Evolutionary conservation across 257 asterid species (phyloP), one percentile per base, ranked within the genome.

Genomic region (Apocynum venetum): DNA sequence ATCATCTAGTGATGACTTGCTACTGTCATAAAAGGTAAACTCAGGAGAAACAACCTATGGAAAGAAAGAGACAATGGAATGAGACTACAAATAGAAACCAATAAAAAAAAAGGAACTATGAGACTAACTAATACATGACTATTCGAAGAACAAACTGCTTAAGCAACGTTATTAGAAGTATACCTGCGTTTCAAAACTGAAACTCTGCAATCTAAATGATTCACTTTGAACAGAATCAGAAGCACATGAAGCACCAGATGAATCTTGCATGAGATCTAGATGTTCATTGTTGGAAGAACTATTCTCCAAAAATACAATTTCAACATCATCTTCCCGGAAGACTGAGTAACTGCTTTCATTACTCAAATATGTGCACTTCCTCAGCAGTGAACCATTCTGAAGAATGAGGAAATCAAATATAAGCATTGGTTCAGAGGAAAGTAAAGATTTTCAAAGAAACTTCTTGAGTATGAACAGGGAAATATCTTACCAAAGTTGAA

Each of bases 181-280:
- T 74, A 96, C 99, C 98, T 96, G 98, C 76, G 93, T 94, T 86
- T 96, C 99, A 81, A 93, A 93, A 84, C 97, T 96, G 82, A 91
- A 89, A 89, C 97, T 92, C 77, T 89, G 93, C 80, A 81, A 70
- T 80, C 83, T 80, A 84, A 76, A 78, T 80, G 91, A 79, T 86
- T 87, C 97, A 78, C 55, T 73, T 66, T 85, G 87, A 82, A 77
- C 88, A 82, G 83, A 68, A 60, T 80, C 86, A 35, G 96, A 87
- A 82, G 87, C 78, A 83, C 79, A 81, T 77, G 90, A 80, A 70
- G 80, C 75, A 76, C 78, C 82, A 57, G 89, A 79, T 60, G 71
- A 71, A 67, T 82, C 92, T 64, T 88, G 93, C 82, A 83, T 64
- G 60, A 80, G 80, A 83, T 84, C 89, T 20, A 83, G 78, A 82